Conservation (phyloP, 331 rosid genomes). For the Acacia pycnantha region DNA sequence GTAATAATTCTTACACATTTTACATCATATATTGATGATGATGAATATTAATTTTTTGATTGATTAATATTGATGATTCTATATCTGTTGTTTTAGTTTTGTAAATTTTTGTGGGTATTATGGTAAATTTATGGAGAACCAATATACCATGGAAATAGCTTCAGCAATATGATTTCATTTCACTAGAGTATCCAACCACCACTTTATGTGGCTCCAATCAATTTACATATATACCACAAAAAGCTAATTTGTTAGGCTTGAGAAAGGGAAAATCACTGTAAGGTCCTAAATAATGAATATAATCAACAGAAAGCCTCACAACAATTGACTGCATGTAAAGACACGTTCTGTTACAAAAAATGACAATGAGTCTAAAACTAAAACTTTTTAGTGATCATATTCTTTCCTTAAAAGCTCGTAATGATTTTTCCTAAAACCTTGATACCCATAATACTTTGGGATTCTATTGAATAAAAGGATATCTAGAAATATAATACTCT, state of each 20-base stretch:
- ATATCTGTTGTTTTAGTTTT: no score
- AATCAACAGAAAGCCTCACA: neutral
- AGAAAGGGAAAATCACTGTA: no score
- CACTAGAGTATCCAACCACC: constrained; percentile 33
- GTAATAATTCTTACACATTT: neutral
- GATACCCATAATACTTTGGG: neutral
- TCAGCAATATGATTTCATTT: neutral
- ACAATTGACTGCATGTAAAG: no score
- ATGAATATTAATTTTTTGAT: no score
- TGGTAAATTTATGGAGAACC: neutral
- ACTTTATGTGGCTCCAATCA: constrained; percentile 39
- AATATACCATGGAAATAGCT: neutral
- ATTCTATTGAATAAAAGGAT: constrained; percentile 67
- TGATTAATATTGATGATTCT: neutral
- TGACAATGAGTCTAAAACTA: rapidly evolving
- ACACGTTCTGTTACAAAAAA: no score
- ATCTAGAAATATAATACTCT: constrained; percentile 65
- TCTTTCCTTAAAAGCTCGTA: no score
- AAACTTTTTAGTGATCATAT: no score
- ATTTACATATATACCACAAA: constrained; percentile 43
- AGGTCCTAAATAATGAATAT: no score
- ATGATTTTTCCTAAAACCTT: neutral
- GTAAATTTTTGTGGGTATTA: neutral
- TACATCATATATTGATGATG: neutral
- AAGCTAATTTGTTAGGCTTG: constrained; percentile 27